Evolutionary conservation across 352 stramenopile genomes (phyloP).

Genomic region (Globisporangium viniferum): DNA sequence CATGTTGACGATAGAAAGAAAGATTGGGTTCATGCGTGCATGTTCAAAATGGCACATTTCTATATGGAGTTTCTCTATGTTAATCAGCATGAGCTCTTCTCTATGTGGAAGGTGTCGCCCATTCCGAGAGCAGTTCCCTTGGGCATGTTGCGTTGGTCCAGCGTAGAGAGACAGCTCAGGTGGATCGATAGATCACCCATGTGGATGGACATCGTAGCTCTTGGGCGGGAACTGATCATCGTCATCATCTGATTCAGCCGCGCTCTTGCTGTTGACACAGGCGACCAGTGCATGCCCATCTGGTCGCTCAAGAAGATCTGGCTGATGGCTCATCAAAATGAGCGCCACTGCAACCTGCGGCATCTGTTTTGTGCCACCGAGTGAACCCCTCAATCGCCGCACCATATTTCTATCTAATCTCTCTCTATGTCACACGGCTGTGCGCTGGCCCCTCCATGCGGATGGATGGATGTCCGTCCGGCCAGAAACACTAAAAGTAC

Average conservation of each 20-base stretch:
- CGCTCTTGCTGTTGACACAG: not conserved
- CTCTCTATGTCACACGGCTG: not conserved
- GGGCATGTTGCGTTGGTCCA: not conserved
- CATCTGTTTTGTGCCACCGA: not conserved
- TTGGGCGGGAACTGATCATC: not conserved
- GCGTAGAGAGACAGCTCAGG: not conserved
- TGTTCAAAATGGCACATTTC: not conserved
- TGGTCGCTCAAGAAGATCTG: not conserved
- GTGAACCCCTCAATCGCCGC: not conserved
- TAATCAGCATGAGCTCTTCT: not conserved
- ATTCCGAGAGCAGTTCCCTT: not conserved
- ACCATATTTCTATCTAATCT: not conserved
- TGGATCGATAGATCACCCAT: not conserved
- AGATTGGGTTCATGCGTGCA: not conserved
- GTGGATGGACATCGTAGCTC: not conserved
- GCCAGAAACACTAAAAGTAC: slow-evolving; percentile 26
- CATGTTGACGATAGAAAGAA: not conserved
- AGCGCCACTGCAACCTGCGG: not conserved
- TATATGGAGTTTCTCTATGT: not conserved
- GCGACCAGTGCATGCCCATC: not conserved
- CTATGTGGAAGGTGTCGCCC: not conserved
- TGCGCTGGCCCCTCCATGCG: not conserved
- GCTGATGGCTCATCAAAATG: not conserved
- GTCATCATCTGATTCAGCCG: not conserved
- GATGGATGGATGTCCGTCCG: not conserved